Percentiles rank a stretch among this genome's conserved stretches.
Conservation (phyloP, 1,284 basidiomycete genomes). For the Ustilago vetiveriae region DNA sequence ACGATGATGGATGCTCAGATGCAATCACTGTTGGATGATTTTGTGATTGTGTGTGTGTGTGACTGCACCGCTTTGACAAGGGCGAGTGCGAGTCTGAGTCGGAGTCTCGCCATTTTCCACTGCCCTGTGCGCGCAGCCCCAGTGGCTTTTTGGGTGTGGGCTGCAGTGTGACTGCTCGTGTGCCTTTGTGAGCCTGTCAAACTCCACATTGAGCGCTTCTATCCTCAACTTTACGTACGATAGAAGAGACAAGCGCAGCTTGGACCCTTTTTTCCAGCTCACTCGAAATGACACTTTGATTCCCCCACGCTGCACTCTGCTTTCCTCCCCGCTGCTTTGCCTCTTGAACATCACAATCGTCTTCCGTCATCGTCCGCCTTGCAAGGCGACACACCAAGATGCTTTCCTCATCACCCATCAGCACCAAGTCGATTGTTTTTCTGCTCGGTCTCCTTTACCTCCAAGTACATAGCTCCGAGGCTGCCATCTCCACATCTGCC, state of each 20-base stretch:
- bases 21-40: no score
- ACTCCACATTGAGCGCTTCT: not conserved
- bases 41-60: no score
- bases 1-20: no score
- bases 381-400: not conserved
- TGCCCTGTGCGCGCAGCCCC: not conserved
- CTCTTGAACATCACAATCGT: not conserved
- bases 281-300: not conserved
- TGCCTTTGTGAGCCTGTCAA: not conserved
- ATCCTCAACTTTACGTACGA: conserved; percentile 1
- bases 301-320: not conserved
- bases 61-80: no score
- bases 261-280: conserved; percentile 3
- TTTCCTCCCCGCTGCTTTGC: no score
- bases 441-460: conserved; percentile 30
- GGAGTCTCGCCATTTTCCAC: no score
- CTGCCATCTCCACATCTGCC: conserved; percentile 30
- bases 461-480: conserved; percentile 16
- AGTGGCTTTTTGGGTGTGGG: not conserved
- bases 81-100: no score
- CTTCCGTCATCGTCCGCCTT: not conserved
- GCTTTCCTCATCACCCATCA: conserved; percentile 11
- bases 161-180: not conserved
- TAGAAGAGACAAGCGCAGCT: not conserved
- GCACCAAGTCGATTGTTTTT: conserved; percentile 26